Evolutionary conservation across 2,329 filamentous ascomycete species (phyloP).

Genomic region (Colletotrichum spaethianum): DNA sequence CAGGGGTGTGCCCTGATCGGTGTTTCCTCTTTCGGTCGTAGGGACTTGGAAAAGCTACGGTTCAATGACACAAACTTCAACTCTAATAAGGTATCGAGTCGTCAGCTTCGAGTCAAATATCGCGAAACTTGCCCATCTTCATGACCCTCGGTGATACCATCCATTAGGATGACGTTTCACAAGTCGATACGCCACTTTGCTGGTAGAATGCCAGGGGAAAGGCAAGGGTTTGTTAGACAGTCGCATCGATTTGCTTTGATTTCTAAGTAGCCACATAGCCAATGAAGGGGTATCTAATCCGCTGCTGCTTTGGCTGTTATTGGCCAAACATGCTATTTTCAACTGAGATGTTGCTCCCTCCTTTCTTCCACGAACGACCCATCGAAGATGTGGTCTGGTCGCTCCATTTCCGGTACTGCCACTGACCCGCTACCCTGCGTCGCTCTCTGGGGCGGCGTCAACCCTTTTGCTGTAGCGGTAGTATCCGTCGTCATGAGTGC

Average conservation of each 20-base stretch:
- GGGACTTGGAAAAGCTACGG: background rate
- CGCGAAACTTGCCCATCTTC: background rate
- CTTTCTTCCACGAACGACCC: background rate
- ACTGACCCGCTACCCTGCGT: background rate
- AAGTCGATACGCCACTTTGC: background rate
- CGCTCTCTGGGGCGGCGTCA: background rate
- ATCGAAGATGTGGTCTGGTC: constrained; percentile 32
- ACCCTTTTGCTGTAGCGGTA: constrained; percentile 10
- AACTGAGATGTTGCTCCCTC: background rate
- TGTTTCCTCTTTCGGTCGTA: background rate
- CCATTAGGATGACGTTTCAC: background rate
- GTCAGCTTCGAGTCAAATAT: background rate
- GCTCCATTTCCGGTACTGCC: background rate
- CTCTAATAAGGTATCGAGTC: background rate
- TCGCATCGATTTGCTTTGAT: background rate
- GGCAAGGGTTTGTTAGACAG: background rate
- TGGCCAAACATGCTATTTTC: background rate
- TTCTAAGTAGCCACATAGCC: background rate
- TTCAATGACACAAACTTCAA: background rate
- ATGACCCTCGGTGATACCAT: background rate
- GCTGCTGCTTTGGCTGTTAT: no score
- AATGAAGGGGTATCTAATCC: background rate
- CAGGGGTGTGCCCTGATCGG: background rate
- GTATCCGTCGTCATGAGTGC: constrained; percentile 13
- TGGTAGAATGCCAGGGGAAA: no score